Evolutionary conservation across 202 grass and related monocot genomes (phyloP), one percentile per base, ranked within the genome.

Genomic region (Panicum hallii): DNA sequence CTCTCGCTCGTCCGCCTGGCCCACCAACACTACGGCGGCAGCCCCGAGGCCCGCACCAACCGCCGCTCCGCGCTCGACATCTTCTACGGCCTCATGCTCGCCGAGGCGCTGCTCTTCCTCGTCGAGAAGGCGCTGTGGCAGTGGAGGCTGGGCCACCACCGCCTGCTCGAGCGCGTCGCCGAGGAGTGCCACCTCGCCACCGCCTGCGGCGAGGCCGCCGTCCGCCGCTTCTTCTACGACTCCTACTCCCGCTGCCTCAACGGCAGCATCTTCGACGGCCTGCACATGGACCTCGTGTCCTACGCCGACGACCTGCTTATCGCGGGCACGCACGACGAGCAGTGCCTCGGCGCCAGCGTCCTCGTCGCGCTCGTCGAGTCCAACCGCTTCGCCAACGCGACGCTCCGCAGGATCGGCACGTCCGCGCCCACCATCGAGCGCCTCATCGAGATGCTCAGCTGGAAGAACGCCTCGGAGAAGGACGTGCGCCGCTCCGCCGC

Each of bases 371-470:
- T 92, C 42, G 78, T 77, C 4, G 84, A 82, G 20, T 85, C 71
- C 43, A 60, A 90, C 23, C 78, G 45, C 60, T 92, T 88, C 62
- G 80, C 88, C 9, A 58, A 88, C 64, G 45, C 62, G n/a, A 82
- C 86, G 15, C 82, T 95, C 5, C 88, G 88, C 22, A 87, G 81
- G 85, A 81, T 95, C 30, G 83, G 88, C 3, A 88, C 83, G 12
- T 92, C 88, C 0, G 75, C 45, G 7, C 53, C 79, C 32, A 53
- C 65, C 52, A 72, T 84, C 38, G 88, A 89, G 85, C 74, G 93
- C 17, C 90, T 95, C 63, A 75, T 95, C 34, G 90, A 95, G 75
- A 92, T 95, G 93, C 86, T 95, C 54, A 95, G 72, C 63, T 95
- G 90, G 90, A 87, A 92, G 56, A 84, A 65, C 61, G 42, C 67